Evolutionary conservation across 1,284 basidiomycete species (phyloP), one percentile per base, ranked within the genome.

Genomic region (Volvariella volvacea): DNA sequence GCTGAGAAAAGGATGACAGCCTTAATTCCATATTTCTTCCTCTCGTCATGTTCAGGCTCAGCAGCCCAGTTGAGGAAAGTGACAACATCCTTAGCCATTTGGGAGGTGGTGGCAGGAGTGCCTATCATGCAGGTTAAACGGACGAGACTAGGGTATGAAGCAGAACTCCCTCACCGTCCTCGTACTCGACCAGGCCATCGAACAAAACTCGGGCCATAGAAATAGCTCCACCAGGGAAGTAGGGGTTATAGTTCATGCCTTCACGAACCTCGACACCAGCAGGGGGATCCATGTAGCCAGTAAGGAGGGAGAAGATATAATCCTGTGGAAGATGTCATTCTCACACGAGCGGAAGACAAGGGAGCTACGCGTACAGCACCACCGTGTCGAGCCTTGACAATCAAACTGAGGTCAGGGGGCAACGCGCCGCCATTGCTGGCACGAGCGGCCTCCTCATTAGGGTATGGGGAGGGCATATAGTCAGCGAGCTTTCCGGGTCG

Each of bases 61-160:
- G 95, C 80, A 36, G 90, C 88, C 92, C 92, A 96, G 68, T 80
- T 81, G 48, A 99, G 71, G 86, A 99, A 99, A 2, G 88, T 92
- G 33, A 83, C 81, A 42, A 99, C 93, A 59, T 99, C 96, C 80
- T 99, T 99, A 55, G 96, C 94, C 93, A 99, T 95, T 67, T 99
- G 96, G n/a, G 91, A 90, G 8, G 93, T 88, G 41, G 95, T 99
- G 9, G 95, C 91, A 8, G 95, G 92, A 3, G 96, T 99, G 45
- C 90, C 92, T 90, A 47, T 17, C 44, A 19, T 38, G 48, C 20
- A 3, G 46, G 15, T 20, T 6, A 16, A 7, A 6, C 4, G 25
- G 25, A 28, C 12, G 12, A 28, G 6, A 12, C 6, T 6, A 28
- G 25, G 6, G 39, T 43, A 38, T 53, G 17, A 52, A 48, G 7